Base-by-base conservation (phyloP, 2,329 filamentous ascomycete species). In the Myotisia sp. region DNA sequence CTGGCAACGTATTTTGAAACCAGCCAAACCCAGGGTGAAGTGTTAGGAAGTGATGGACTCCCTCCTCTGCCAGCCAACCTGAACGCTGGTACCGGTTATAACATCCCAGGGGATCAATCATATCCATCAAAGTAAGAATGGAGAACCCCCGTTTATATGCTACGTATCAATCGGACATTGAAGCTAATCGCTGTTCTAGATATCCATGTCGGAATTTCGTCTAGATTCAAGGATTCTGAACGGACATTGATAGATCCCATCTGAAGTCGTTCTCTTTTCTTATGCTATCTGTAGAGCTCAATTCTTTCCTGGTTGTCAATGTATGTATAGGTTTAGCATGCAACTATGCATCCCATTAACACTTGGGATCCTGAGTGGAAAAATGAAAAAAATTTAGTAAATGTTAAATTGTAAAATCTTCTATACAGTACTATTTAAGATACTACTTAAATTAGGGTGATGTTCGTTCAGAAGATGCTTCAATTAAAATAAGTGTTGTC, bases 41-140 rank as follows among this genome's bases (percentile, higher is more conserved):
- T 86, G 37, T 56, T 94, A 42, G 76, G 81, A 33, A 68, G 79
- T 28, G 68, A 79, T 48, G 86, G 87, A 1, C 58, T 98, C 59
- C 90, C 90, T 37, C 90, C 90, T n/a, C 62, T 80, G 50, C 90
- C 87, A 10, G 76, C 75, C 49, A 77, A 81, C n/a, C 61, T 76
- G 57, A 72, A 64, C 45, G 48, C 67, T 38, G 57, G 58, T 44
- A 57, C 58, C 29, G 62, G 77, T 52, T 75, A 85, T 56, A 73
- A 77, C 59, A 75, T 92, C 49, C 60, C 62, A 42, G 55, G 42
- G 13, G 76, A 86, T 52, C 70, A 79, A 51, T 70, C 78, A 39
- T 94, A 92, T 59, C 63, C 70, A 21, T 67, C 70, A 33, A 57
- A 65, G 80, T 84, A 62, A 39, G 40, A 3, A 30, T 38, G 29